A percentile compares a stretch with the other conserved stretches of the same genome.
These are phyloP conservation scores for Puccinia brachypodii DNA, from an alignment of 1,284 basidiomycete genomes.

Conservation along the genomic window DNA sequence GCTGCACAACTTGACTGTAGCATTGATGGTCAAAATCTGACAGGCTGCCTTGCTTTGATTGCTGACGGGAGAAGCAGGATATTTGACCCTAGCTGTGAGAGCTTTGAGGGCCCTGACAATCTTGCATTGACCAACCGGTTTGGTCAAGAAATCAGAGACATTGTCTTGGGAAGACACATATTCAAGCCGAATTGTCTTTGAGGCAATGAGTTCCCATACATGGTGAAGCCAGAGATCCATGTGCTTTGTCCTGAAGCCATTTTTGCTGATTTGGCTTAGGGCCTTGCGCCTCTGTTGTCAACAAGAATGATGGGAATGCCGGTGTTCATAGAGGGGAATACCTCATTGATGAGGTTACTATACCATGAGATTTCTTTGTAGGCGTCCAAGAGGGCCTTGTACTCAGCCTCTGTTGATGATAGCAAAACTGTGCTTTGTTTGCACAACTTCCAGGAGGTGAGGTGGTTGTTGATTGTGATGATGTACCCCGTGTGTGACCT, in stretches of 20 bases:
- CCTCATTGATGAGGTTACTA: neutral
- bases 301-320: neutral
- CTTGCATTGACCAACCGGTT: neutral
- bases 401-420: constrained; percentile 14
- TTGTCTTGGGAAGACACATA: neutral
- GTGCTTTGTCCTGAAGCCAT: neutral
- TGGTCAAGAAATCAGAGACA: neutral
- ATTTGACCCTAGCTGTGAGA: neutral
- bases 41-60: neutral
- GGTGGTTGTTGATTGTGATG: neutral
- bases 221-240: neutral
- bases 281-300: neutral
- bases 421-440: constrained; percentile 14
- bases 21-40: neutral
- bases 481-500: neutral
- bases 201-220: neutral
- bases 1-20: too few species aligned
- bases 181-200: neutral
- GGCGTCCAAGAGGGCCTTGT: constrained; percentile 1
- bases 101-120: neutral
- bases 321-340: neutral
- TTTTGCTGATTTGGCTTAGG: neutral
- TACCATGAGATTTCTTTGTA: neutral
- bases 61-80: neutral
- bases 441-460: neutral